Conservation (phyloP, 2,329 filamentous ascomycete genomes). For the Penicillium sp. region DNA sequence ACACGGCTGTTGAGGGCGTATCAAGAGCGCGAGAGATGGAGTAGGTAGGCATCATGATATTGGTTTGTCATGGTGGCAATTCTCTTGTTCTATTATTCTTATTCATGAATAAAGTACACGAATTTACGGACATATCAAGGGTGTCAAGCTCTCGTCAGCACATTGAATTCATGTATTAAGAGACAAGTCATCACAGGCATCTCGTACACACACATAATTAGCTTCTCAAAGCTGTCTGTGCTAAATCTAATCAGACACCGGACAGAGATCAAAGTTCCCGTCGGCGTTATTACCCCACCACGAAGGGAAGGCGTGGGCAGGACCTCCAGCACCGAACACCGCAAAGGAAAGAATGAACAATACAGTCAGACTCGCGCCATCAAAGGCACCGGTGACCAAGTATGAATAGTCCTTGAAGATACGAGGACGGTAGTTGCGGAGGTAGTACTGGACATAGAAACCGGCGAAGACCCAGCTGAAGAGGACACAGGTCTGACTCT, state of each 20-base stretch:
- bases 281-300: constrained; percentile 57
- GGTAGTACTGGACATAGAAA: constrained; percentile 53
- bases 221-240: background rate
- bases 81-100: background rate
- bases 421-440: constrained; percentile 52
- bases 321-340: constrained; percentile 53
- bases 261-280: constrained; percentile 52
- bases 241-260: constrained; percentile 16
- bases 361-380: constrained; percentile 50
- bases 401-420: constrained; percentile 57
- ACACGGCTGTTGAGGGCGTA: background rate
- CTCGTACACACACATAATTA: background rate
- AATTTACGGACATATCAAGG: background rate
- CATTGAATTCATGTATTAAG: background rate
- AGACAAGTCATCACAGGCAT: background rate
- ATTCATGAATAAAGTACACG: background rate
- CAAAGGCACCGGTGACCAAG: constrained; percentile 53
- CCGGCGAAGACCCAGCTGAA: constrained; percentile 45
- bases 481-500: constrained; percentile 56
- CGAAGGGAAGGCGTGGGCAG: constrained; percentile 46
- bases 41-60: background rate
- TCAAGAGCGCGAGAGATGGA: background rate
- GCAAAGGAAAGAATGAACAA: constrained; percentile 57
- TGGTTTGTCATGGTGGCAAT: background rate
- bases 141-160: background rate